Conservation (phyloP, 176 grass and related monocot species). For the Microstegium vimineum region DNA sequence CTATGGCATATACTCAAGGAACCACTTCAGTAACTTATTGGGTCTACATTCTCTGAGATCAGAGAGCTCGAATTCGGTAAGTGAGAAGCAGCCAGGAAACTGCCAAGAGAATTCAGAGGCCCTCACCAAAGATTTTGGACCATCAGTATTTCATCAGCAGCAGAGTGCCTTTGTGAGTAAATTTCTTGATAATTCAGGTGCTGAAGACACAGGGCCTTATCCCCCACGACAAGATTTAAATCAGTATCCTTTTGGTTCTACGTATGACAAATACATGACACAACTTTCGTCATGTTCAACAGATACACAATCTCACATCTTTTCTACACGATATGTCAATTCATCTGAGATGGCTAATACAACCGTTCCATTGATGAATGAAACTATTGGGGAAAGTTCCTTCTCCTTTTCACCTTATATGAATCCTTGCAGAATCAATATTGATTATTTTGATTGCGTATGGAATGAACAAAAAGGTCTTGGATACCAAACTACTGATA, state of each 20-base stretch:
- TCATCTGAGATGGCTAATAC: conserved; percentile 26
- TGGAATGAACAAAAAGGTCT: conserved; percentile 38
- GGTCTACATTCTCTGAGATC: conserved; percentile 17
- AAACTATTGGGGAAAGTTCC: conserved; percentile 17
- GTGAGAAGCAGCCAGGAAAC: conserved; percentile 29
- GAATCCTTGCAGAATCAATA: conserved; percentile 55
- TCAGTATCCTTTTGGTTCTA: conserved; percentile 29
- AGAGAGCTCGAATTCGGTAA: conserved; percentile 20
- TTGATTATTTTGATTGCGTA: conserved; percentile 58
- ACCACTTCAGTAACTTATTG: conserved; percentile 15
- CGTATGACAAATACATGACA: conserved; percentile 41
- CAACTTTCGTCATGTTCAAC: conserved; percentile 48
- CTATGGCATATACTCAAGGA: conserved; percentile 34
- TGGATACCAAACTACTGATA: conserved; percentile 22
- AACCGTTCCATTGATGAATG: conserved; percentile 27
- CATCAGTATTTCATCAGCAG: conserved; percentile 22
- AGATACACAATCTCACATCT: neutral
- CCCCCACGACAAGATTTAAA: conserved; percentile 1
- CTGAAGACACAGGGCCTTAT: conserved; percentile 20
- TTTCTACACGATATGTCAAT: conserved; percentile 9
- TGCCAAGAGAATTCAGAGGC: conserved; percentile 26
- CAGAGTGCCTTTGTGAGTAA: conserved; percentile 17
- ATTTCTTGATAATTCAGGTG: conserved; percentile 18
- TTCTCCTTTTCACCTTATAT: conserved; percentile 37
- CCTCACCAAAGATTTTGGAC: conserved; percentile 34